Percentiles rank a stretch among this genome's conserved stretches.
phyloP scores from a whole-genome alignment of 345 rosid genomes.

The Eucalyptus globulus region DNA sequence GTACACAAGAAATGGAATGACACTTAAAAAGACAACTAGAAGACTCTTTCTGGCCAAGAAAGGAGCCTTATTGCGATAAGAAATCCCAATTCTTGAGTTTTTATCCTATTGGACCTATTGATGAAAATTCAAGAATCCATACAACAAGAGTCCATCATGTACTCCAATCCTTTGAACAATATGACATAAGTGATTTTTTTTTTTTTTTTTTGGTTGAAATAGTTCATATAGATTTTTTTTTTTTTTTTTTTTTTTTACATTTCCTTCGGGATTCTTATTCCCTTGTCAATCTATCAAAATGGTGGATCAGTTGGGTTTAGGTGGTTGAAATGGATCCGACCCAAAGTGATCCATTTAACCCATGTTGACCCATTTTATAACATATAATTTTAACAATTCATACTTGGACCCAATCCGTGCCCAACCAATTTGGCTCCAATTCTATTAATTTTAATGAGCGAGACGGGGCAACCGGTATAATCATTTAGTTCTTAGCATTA shows the following conservation, averaged over 20 bases:
- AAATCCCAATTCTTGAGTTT: background rate
- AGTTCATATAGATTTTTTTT: accelerated
- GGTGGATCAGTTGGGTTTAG: background rate
- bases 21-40: background rate
- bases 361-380: background rate
- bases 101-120: background rate
- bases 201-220: background rate
- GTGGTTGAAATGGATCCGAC: background rate
- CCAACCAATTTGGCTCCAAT: background rate
- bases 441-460: background rate
- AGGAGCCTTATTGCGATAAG: accelerated
- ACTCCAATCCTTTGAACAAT: background rate
- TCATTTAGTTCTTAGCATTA: background rate
- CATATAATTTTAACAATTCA: background rate
- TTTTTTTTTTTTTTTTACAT: background rate
- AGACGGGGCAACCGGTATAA: accelerated
- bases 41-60: background rate
- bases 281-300: background rate
- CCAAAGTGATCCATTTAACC: background rate
- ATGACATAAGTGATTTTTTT: background rate
- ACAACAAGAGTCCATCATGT: accelerated
- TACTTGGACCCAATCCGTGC: background rate
- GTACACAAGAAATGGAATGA: background rate
- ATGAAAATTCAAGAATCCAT: background rate
- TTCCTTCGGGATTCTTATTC: background rate